Base-by-base conservation (phyloP, 306 rosid genomes). In the Vigna trinervia region DNA sequence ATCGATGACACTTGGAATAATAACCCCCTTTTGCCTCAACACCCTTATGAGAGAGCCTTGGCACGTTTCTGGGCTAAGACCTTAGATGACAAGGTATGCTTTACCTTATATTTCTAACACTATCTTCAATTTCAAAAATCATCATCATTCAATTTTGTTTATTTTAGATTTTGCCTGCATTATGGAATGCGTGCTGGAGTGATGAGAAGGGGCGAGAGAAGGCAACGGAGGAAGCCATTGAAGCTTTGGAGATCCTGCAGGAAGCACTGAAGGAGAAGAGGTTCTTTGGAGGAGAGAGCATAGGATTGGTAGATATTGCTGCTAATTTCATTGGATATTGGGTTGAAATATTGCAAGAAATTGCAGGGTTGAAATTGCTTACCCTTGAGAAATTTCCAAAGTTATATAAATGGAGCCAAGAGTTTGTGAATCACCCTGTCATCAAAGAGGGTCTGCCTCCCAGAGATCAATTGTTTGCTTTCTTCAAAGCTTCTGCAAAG, bases 201-300 rank as follows among this genome's bases (percentile, higher is more conserved):
- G 81, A 82, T 12, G 89, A 86, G 71, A 73, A 79, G 2, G 89
- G 79, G 56, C 83, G 89, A 6, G 85, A 81, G 53, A 77, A 88
- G 61, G 83, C 90, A 11, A 76, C 82, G 52, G 82, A 84, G 28
- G 85, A 87, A 85, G 85, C 93, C 22, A n/a, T 74, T 52, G 93
- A 85, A 69, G 69, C 78, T 58, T 83, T 90, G 43, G 73, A 73
- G 59, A 36, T 88, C 28, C 57, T 89, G 30, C 82, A 90, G 17
- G 84, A 77, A 67, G 86, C 82, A 34, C n/a, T 88, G 0, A 74
- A 78, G 28, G 87, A 85, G 34, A 88, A 85, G 43, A 82, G 8
- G 28, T 90, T 86, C 77, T 87, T 85, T 69, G 90, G 91, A 64
- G 88, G 96, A 76, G 90, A 87, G 51, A 45, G 54, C 30, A 62